Conservation (phyloP, 2,329 filamentous ascomycete genomes). For the Scleromitrula shiraiana region DNA sequence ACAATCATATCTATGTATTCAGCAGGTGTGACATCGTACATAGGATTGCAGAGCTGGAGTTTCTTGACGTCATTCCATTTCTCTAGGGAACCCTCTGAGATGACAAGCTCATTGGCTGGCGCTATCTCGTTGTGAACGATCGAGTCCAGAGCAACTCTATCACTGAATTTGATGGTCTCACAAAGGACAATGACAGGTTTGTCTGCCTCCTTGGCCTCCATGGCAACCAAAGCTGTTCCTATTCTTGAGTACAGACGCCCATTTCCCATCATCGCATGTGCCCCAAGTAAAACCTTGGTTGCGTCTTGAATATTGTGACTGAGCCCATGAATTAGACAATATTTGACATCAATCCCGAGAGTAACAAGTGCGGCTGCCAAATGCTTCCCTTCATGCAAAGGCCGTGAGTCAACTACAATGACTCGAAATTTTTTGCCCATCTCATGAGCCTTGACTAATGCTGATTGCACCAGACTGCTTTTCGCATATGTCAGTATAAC, state of each 20-base stretch:
- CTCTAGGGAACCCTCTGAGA: conserved; percentile 33
- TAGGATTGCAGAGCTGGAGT: conserved; percentile 60
- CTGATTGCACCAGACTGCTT: conserved; percentile 77
- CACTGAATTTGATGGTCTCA: conserved; percentile 92
- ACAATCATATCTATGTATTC: conserved; percentile 83
- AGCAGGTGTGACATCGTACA: conserved; percentile 88
- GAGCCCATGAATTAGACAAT: conserved; percentile 72
- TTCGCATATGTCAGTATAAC: conserved; percentile 82
- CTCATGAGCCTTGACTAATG: conserved; percentile 64
- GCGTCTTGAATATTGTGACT: conserved; percentile 63
- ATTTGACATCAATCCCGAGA: conserved; percentile 68
- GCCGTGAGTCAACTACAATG: conserved; percentile 71
- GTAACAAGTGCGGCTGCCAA: conserved; percentile 62
- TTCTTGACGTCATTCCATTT: conserved; percentile 51
- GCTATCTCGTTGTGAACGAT: conserved; percentile 92
- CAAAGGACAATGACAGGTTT: conserved; percentile 83
- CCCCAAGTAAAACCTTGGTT: conserved; percentile 64
- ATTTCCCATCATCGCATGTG: conserved; percentile 93
- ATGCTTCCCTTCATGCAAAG: conserved; percentile 60
- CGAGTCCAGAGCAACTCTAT: conserved; percentile 81
- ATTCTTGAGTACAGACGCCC: conserved; percentile 81
- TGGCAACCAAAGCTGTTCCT: conserved; percentile 80
- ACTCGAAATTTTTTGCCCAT: conserved; percentile 72
- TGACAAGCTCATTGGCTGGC: conserved; percentile 56
- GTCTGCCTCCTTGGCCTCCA: conserved; percentile 67